A percentile compares a stretch with the other conserved stretches of the same genome.
These are phyloP conservation scores for Candida frijolesensis DNA, from an alignment of 1,139 yeast genomes.

Conservation along the genomic window DNA sequence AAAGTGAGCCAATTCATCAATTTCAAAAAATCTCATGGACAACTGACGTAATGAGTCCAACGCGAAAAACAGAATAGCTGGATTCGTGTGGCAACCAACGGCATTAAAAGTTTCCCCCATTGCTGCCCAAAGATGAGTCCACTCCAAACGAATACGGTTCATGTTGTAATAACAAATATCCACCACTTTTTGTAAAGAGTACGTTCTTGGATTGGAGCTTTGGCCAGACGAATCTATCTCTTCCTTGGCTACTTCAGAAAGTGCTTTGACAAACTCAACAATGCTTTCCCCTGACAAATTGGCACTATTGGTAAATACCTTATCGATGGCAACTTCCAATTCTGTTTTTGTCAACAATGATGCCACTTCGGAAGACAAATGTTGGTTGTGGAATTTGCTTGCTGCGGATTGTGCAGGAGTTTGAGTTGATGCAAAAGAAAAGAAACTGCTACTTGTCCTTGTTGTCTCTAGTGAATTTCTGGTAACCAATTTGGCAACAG, in stretches of 20 bases:
- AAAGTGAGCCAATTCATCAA: conserved; percentile 93
- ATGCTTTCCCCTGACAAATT: conserved; percentile 82
- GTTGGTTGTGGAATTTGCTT: conserved; percentile 47
- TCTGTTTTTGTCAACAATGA: conserved; percentile 70
- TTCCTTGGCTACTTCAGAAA: conserved; percentile 84
- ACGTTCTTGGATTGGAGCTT: conserved; percentile 83
- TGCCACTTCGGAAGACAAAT: conserved; percentile 40
- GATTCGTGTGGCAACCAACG: conserved; percentile 80
- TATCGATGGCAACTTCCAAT: conserved; percentile 82
- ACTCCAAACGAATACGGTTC: conserved; percentile 93
- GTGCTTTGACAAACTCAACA: conserved; percentile 81
- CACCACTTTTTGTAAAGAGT: conserved; percentile 90
- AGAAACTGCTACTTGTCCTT: conserved; percentile 48
- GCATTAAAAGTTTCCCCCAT: conserved; percentile 89
- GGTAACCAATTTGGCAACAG: conserved; percentile 67
- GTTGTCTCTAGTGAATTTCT: conserved; percentile 60
- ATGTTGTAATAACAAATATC: conserved; percentile 97
- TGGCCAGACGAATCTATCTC: conserved; percentile 90
- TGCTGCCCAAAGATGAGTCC: conserved; percentile 94
- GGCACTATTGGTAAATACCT: conserved; percentile 82
- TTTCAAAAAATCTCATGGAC: conserved; percentile 86
- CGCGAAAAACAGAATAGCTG: conserved; percentile 83
- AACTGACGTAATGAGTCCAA: conserved; percentile 91
- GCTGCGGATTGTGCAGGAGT: conserved; percentile 47
- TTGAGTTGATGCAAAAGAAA: conserved; percentile 39